These are phyloP conservation scores for Leccinellum albellum DNA, from an alignment of 768 basidiomycete species.

Conservation along the genomic window DNA sequence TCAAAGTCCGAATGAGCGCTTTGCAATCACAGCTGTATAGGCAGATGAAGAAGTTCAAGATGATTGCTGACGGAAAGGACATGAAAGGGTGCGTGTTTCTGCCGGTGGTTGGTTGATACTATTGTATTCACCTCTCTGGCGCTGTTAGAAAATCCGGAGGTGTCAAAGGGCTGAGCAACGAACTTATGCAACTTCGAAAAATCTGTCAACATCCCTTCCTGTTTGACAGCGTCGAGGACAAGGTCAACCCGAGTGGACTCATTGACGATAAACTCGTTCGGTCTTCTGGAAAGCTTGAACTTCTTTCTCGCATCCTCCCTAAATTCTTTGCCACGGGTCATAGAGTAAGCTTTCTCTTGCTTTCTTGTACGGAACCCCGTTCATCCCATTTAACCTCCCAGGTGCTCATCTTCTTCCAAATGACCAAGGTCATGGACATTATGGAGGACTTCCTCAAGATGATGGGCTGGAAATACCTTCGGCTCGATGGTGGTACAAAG, in stretches of 20 bases:
- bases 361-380: not conserved
- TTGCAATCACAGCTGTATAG: conserved; percentile 91
- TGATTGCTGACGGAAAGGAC: conserved; percentile 83
- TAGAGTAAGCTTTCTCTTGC: conserved; percentile 49
- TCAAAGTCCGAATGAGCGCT: conserved; percentile 93
- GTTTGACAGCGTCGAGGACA: conserved; percentile 93
- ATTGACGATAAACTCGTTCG: conserved; percentile 85
- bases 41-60: conserved; percentile 98
- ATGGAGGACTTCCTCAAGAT: conserved; percentile 93
- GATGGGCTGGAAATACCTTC: conserved; percentile 82
- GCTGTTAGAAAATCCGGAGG: conserved; percentile 60
- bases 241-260: conserved; percentile 76
- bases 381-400: conserved; percentile 27
- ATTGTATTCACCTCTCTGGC: conserved; percentile 2
- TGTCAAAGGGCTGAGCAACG: conserved; percentile 88
- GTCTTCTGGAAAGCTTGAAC: conserved; percentile 89
- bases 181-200: conserved; percentile 97
- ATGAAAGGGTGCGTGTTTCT: conserved; percentile 58
- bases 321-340: conserved; percentile 93
- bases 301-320: conserved; percentile 86
- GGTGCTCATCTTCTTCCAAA: conserved; percentile 99
- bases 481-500: conserved; percentile 95
- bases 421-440: conserved; percentile 99
- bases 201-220: conserved; percentile 98
- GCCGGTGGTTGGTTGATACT: not conserved